Base-by-base conservation (phyloP, 2,329 filamentous ascomycete species). In the Meredithiella fracta region DNA sequence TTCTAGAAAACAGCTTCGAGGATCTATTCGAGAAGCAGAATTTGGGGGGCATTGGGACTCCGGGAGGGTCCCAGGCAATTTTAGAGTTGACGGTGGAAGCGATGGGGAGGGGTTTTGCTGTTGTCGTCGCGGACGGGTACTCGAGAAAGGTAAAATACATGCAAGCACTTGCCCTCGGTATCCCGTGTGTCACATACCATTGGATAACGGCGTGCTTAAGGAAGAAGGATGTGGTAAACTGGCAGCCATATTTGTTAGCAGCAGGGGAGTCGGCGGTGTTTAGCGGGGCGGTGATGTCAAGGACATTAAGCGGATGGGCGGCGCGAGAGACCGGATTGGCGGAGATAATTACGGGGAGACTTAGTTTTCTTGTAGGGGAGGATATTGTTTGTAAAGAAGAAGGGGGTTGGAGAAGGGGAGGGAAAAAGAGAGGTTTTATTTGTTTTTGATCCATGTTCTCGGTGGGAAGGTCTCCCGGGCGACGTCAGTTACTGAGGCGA, bases 101-200 rank as follows among this genome's bases (percentile, higher is more conserved):
- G 22, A 64, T 70, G 37, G 69, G 75, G 1, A 71, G 82, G 1
- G 83, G 86, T 0, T 97, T 98, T 64, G 81, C 86, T 0, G 90
- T 88, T 3, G 71, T 97, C 14, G 86, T 98, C 59, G 84, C 90
- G 0, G 87, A 97, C 64, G 78, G 80, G 3, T 85, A 95, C 66
- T 92, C 86, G 5, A 81, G 91, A 50, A 89, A 88, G 60, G 79
- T 82, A 52, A 98, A 97, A 66, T 96, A 92, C 67, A 86, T 97
- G 75, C 90, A 97, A 69, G 92, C 92, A 0, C 77, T 98, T 1
- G 90, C 92, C 0, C 77, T 98, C 0, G 88, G 87, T 0, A 69
- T 98, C 0, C 92, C 92, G 0, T 95, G 90, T 63, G 73, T 98
- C 1, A 84, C 87, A 4, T 77, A 81, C 4, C 82, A 83, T 55